Evolutionary conservation across 2,329 filamentous ascomycete genomes (phyloP).

Genomic region (Diatrype stigma): DNA sequence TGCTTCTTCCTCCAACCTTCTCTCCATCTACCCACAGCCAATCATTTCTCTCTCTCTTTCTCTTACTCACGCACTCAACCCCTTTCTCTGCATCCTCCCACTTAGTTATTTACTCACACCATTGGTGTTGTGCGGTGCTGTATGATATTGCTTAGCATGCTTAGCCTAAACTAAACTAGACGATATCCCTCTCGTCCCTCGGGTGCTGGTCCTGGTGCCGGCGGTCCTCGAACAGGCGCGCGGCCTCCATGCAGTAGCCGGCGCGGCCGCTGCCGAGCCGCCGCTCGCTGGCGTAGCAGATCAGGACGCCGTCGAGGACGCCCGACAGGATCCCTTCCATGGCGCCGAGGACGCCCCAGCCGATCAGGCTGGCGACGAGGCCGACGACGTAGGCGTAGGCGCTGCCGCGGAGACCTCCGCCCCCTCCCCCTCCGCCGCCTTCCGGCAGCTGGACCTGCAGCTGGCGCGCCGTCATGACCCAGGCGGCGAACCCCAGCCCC

Average conservation of each 20-base stretch:
- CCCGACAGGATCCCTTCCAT: slow-evolving; percentile 86
- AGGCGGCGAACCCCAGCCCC: slow-evolving; percentile 88
- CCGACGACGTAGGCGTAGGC: slow-evolving; percentile 94
- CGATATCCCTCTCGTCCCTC: slow-evolving; percentile 29
- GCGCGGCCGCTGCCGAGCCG: slow-evolving; percentile 62
- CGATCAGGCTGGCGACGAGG: slow-evolving; percentile 87
- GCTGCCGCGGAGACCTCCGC: slow-evolving; percentile 64
- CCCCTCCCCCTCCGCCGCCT: slow-evolving; percentile 26
- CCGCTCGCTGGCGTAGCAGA: slow-evolving; percentile 92
- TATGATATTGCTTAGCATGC: neutral
- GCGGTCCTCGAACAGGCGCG: slow-evolving; percentile 74
- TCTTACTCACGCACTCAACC: too few relatives aligned
- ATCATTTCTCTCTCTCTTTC: too few relatives aligned
- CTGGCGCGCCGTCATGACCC: slow-evolving; percentile 86
- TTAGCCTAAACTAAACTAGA: slow-evolving; percentile 13
- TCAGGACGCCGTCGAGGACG: slow-evolving; percentile 81
- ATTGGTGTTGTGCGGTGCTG: too few relatives aligned
- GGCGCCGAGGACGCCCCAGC: slow-evolving; percentile 86
- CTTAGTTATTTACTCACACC: too few relatives aligned
- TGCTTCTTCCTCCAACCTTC: too few relatives aligned
- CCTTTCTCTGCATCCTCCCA: too few relatives aligned
- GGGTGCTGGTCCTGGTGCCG: slow-evolving; percentile 21
- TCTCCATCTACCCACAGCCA: too few relatives aligned
- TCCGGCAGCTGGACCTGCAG: slow-evolving; percentile 56
- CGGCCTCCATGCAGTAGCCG: slow-evolving; percentile 88